Percentiles rank a stretch among this genome's conserved stretches.
phyloP scores from a whole-genome alignment of 1,284 basidiomycete species.

The Fomitopsis palustris region DNA sequence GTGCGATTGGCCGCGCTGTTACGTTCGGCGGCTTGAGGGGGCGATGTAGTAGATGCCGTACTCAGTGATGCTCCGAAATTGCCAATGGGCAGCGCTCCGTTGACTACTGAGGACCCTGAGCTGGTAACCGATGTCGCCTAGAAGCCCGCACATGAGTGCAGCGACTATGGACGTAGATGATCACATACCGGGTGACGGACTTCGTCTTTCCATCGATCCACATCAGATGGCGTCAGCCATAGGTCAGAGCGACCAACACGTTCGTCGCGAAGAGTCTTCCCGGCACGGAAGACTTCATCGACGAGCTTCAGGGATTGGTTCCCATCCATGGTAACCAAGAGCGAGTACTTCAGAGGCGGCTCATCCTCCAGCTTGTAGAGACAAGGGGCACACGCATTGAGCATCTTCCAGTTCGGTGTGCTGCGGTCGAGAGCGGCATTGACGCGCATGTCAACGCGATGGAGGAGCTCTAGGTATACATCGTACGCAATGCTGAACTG shows the following conservation, averaged over 20 bases:
- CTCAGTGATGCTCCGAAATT: no score
- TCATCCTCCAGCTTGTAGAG: slow-evolving; percentile 26
- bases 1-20: no score
- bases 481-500: slow-evolving; percentile 27
- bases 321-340: slow-evolving; percentile 27
- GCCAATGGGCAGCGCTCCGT: no score
- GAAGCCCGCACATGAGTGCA: not conserved
- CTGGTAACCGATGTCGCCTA: no score
- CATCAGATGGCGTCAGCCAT: slow-evolving; percentile 15
- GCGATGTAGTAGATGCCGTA: no score
- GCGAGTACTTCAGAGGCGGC: slow-evolving; percentile 9
- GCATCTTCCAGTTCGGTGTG: slow-evolving; percentile 20
- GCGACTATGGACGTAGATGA: not conserved
- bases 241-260: slow-evolving; percentile 8
- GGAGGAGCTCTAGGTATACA: slow-evolving; percentile 25
- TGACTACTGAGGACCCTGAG: no score
- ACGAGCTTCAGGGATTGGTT: slow-evolving; percentile 30
- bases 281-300: slow-evolving; percentile 6
- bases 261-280: slow-evolving; percentile 8
- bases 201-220: slow-evolving; percentile 22
- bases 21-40: no score
- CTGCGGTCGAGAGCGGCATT: slow-evolving; percentile 16
- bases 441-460: slow-evolving; percentile 15
- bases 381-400: slow-evolving; percentile 27
- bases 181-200: not conserved